These are phyloP conservation scores for Phalaenopsis hybrid DNA, from an alignment of 116 monocot species.

Conservation along the genomic window DNA sequence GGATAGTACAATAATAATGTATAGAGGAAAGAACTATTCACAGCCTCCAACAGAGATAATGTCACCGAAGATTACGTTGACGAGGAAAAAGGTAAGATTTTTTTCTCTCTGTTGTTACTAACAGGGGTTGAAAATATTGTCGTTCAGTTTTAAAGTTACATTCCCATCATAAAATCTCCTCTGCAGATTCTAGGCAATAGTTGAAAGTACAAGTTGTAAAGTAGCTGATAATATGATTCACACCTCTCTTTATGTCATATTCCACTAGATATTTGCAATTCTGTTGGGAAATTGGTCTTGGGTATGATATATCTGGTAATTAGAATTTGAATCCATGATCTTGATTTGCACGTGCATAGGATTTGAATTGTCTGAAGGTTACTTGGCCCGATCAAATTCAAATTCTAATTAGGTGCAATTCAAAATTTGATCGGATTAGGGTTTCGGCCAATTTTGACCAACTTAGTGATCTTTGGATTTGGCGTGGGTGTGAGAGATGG, in stretches of 20 bases:
- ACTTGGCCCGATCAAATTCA: neutral
- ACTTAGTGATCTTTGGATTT: neutral
- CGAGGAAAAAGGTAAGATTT: conserved; percentile 75
- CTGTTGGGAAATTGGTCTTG: neutral
- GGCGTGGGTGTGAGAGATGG: too few species aligned
- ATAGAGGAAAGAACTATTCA: conserved; percentile 91
- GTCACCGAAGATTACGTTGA: conserved; percentile 83
- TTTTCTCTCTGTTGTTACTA: neutral
- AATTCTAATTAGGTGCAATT: neutral
- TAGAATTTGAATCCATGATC: neutral
- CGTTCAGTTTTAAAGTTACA: neutral
- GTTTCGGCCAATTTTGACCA: neutral
- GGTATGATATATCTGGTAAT: neutral
- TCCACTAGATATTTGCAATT: neutral
- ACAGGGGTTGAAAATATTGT: neutral
- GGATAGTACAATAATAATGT: conserved; percentile 90
- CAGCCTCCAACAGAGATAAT: conserved; percentile 97
- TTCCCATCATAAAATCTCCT: neutral
- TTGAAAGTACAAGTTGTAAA: neutral
- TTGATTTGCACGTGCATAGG: neutral
- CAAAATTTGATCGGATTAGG: too few species aligned
- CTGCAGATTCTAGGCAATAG: neutral
- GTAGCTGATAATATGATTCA: neutral
- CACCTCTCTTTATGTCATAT: neutral
- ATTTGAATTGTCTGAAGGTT: neutral